Evolutionary conservation across 2,329 filamentous ascomycete genomes (phyloP), one percentile per base, ranked within the genome.

Genomic region (Gremmenia infestans): DNA sequence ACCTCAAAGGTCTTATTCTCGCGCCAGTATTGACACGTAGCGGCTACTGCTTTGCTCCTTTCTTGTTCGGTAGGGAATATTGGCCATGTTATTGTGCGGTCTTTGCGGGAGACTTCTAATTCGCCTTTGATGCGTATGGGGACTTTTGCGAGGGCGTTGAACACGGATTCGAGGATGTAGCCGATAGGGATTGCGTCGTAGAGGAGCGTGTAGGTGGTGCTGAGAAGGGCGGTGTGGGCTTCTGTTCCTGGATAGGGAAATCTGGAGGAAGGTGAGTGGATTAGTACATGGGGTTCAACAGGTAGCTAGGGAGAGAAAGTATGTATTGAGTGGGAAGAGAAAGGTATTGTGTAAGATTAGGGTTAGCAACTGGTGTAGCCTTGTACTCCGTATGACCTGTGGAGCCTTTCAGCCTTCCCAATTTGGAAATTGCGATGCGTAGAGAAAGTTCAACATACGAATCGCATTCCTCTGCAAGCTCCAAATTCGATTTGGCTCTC

Each of bases 201-300:
- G 9, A 84, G 73, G 12, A 87, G 74, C 15, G 89, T 84, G 68
- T 85, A 89, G 60, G 96, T 79, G 25, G 76, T 78, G 65, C 84
- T 80, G 56, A 82, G 72, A 59, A 81, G 73, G 45, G 75, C 71
- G 46, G 78, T 73, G 70, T 87, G 83, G 50, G 76, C 74, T 56
- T 86, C 76, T 53, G 76, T 78, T 54, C 86, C 78, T 54, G 81
- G 78, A 72, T 95, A 90, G 1, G 91, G 91, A 67, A 96, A 96
- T 67, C 89, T 93, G 65, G 50, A 25, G 48, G 15, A 6, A 22
- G 35, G 48, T 11, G 8, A 4, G 2, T 32, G 9, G 28, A 11
- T 64, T 53, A 61, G 60, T 48, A 47, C 7, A 25, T 22, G 8
- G 8, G 8, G 28, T 11, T 2, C 8, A 32, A 11, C 28, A 32